These are phyloP conservation scores for Climacium dendroides DNA, from an alignment of 225 moss, liverwort and hornwort species.

Conservation along the genomic window DNA sequence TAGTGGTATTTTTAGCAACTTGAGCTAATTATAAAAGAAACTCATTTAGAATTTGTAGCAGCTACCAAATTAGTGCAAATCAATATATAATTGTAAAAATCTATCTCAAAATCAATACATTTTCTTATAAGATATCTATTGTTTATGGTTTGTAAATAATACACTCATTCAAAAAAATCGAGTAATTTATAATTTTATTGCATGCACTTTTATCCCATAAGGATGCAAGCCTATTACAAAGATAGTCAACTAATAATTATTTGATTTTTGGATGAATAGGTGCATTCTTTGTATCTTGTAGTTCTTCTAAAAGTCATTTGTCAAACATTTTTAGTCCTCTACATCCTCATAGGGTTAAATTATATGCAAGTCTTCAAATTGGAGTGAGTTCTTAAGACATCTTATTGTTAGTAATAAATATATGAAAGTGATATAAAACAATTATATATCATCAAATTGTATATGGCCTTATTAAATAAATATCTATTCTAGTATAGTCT, in stretches of 20 bases:
- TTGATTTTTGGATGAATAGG: not conserved
- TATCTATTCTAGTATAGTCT: not conserved
- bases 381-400: accelerated
- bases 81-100: not conserved
- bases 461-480: not conserved
- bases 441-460: not conserved
- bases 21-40: not conserved
- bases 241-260: not conserved
- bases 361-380: not conserved
- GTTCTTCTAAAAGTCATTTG: accelerated
- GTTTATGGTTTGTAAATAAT: not conserved
- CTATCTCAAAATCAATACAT: accelerated
- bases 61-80: not conserved
- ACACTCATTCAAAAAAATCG: not conserved
- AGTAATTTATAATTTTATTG: not conserved
- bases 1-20: not conserved
- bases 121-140: not conserved
- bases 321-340: not conserved
- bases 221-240: accelerated
- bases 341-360: not conserved
- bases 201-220: accelerated
- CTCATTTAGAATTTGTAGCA: no score
- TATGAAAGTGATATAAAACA: not conserved
- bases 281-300: not conserved
- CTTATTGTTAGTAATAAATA: not conserved